phyloP scores from a whole-genome alignment of 352 stramenopile genomes.

The Globisporangium recalcitrans region DNA sequence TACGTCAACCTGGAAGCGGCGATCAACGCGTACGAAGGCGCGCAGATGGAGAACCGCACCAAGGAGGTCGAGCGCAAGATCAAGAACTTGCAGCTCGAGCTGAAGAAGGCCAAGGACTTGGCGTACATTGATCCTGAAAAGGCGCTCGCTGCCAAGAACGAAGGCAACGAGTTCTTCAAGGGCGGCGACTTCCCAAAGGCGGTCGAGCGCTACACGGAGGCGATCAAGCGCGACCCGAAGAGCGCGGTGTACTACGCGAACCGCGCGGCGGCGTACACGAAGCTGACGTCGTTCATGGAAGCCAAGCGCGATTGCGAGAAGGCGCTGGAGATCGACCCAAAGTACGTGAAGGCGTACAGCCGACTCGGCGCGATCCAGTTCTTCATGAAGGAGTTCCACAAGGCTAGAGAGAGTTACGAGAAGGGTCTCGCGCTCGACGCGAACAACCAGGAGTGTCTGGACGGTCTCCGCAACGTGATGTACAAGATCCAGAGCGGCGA shows the following conservation, averaged over 20 bases:
- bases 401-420: conserved; percentile 96
- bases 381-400: conserved; percentile 99
- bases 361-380: conserved; percentile 99
- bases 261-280: conserved; percentile 95
- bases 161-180: conserved; percentile 98
- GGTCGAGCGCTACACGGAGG: conserved; percentile 95
- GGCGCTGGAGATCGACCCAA: conserved; percentile 96
- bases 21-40: conserved; percentile 85
- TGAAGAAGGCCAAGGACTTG: conserved; percentile 93
- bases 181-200: conserved; percentile 91
- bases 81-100: conserved; percentile 92
- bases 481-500: conserved; percentile 94
- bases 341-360: conserved; percentile 99
- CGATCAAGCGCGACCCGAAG: conserved; percentile 98
- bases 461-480: conserved; percentile 93
- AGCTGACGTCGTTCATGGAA: conserved; percentile 94
- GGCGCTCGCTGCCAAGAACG: conserved; percentile 96
- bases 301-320: conserved; percentile 95
- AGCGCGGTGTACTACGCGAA: conserved; percentile 99
- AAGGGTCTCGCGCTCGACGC: conserved; percentile 94
- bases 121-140: conserved; percentile 97
- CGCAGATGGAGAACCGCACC: conserved; percentile 84
- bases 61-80: conserved; percentile 94
- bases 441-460: conserved; percentile 93
- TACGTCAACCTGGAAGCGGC: conserved; percentile 82